phyloP scores from a whole-genome alignment of 352 stramenopile genomes.

The Globisporangium cederbergense region DNA sequence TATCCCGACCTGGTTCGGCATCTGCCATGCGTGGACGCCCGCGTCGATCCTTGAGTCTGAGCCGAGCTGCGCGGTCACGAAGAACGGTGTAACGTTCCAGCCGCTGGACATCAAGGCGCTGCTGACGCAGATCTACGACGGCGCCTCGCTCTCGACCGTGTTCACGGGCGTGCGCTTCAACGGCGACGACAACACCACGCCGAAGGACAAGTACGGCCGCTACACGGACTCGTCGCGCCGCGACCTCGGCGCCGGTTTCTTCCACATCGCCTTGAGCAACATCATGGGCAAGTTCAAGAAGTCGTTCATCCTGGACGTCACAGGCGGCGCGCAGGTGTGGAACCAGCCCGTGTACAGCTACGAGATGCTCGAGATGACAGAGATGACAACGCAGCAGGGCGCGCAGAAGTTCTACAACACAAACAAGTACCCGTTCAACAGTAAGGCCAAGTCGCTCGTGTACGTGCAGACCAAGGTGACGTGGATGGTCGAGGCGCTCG shows the following conservation, averaged over 20 bases:
- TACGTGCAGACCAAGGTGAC: constrained; percentile 41
- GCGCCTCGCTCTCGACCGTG: constrained; percentile 8
- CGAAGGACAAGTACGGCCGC: constrained; percentile 17
- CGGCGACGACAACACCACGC: constrained; percentile 9
- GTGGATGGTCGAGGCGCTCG: constrained; percentile 30
- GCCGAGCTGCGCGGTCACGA: constrained; percentile 14
- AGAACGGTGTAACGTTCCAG: constrained; percentile 45
- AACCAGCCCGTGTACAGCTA: constrained; percentile 60
- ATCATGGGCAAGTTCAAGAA: constrained; percentile 17
- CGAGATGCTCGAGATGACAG: constrained; percentile 23
- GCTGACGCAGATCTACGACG: constrained; percentile 23
- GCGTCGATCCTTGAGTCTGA: constrained; percentile 36
- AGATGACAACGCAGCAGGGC: constrained; percentile 30
- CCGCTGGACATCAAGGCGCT: constrained; percentile 55
- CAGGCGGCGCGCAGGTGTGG: constrained; percentile 34
- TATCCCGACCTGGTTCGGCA: constrained; percentile 55
- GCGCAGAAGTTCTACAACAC: constrained; percentile 38
- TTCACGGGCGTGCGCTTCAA: constrained; percentile 22
- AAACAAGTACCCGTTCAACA: constrained; percentile 51
- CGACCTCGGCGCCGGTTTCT: constrained; percentile 13
- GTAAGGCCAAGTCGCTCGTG: constrained; percentile 31
- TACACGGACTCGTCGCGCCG: constrained; percentile 16
- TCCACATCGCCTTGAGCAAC: constrained; percentile 19
- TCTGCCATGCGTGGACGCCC: constrained; percentile 54
- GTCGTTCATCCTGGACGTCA: constrained; percentile 20